Evolutionary conservation across 1,284 basidiomycete genomes (phyloP).

Genomic region (Entoloma clypeatum): DNA sequence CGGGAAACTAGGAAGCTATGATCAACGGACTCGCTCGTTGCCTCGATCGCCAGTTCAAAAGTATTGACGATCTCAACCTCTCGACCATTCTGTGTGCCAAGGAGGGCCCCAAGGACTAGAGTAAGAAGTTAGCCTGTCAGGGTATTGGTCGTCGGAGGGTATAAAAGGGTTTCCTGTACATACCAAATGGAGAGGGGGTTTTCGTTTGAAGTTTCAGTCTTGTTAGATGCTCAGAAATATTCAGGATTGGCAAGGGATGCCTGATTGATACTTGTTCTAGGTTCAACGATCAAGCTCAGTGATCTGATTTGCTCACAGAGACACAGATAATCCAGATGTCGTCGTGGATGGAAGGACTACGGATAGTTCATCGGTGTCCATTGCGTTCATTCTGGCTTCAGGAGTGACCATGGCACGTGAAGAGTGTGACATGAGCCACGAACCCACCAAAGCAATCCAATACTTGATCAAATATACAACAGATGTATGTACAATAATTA

Average conservation of each 20-base stretch:
- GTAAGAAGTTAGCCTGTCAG: conserved; percentile 2
- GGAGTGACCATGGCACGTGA: neutral
- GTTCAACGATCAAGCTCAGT: conserved; percentile 2
- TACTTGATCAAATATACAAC: conserved; percentile 2
- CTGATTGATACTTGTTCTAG: conserved; percentile 39
- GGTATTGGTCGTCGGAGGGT: no score
- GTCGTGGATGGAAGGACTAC: conserved; percentile 68
- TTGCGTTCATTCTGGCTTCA: conserved; percentile 50
- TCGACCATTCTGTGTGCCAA: conserved; percentile 92
- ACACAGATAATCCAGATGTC: conserved; percentile 65
- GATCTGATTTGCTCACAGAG: conserved; percentile 63
- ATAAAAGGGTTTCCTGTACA: no score
- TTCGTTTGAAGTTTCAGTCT: conserved; percentile 75
- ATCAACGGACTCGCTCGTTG: conserved; percentile 58
- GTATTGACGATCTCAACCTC: conserved; percentile 96
- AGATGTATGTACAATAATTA: no score
- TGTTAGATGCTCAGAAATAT: conserved; percentile 94
- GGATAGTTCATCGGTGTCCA: conserved; percentile 74
- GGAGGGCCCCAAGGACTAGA: conserved; percentile 85
- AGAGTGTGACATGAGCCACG: neutral
- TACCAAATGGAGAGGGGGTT: conserved; percentile 62
- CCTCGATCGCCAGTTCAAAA: conserved; percentile 81
- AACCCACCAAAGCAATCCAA: no score
- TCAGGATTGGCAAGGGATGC: conserved; percentile 94
- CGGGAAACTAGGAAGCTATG: conserved; percentile 79